Base-by-base conservation (phyloP, 306 rosid species). In the Vicia villosa region DNA sequence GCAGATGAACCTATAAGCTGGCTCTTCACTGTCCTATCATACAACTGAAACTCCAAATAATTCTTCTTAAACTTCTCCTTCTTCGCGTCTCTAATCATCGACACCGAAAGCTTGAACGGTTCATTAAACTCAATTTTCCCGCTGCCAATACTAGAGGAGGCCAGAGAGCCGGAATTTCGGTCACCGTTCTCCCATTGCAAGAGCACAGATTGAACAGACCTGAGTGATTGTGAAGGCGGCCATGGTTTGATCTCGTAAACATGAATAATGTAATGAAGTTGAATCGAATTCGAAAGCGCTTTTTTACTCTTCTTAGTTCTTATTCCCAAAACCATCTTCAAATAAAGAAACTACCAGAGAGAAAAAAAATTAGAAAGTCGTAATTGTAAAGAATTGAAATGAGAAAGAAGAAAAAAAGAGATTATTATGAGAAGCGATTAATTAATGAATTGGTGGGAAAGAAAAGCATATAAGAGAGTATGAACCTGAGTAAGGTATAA, bases 151-250 rank as follows among this genome's bases (percentile, higher is more conserved):
- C 57, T 63, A 12, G 82, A 63, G 36, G 63, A 63, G 30, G 63
- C 43, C 17, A 79, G 42, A 19, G 87, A 85, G 46, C 94, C 91
- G 16, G 82, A 80, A 52, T 32, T 80, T 7, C 77, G 69, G 66
- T 80, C 91, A 36, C 90, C 97, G 73, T 85, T 85, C 66, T 77
- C 89, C 96, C 97, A 91, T 57, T 84, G 89, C 74, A 91, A 83
- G 8, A 82, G 30, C 43, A 91, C 85, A 22, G 89, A 82, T 55
- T 79, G 86, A 76, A 59, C 70, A 24, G 88, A 82, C 73, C 43
- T 85, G 71, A 68, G 55, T 52, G 92, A 80, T 75, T 81, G 78
- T 45, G 89, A 83, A 42, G 85, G 82, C 10, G 91, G 86, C 97
- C 97, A 91, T 26, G 97, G 97, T 60, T 75, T 88, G 63, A 91